A percentile compares a stretch with the other conserved stretches of the same genome.
Conservation (phyloP, 2,329 filamentous ascomycete species). For the Rhynchosporium agropyri region DNA sequence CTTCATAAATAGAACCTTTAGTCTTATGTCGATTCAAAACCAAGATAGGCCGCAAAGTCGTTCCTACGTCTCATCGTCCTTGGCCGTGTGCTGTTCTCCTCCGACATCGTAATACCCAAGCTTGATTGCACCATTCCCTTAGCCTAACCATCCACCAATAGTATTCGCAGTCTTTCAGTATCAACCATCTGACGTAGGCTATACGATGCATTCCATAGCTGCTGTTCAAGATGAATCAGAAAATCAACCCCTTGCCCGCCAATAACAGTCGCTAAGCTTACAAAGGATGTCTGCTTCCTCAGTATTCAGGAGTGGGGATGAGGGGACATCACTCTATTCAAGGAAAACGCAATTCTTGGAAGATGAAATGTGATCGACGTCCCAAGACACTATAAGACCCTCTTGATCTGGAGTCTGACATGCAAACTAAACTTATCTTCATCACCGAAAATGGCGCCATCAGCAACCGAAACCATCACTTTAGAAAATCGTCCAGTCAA, state of each 20-base stretch:
- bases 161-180: constrained; percentile 7
- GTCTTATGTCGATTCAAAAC: neutral
- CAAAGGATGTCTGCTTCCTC: constrained; percentile 19
- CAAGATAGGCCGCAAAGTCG: neutral
- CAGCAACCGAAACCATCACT: constrained; percentile 37
- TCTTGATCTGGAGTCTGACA: neutral
- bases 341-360: constrained; percentile 12
- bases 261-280: constrained; percentile 12
- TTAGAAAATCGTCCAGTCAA: constrained; percentile 29
- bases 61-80: neutral
- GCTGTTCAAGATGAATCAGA: constrained; percentile 1
- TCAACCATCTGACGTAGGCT: constrained; percentile 5
- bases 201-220: neutral
- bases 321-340: constrained; percentile 13
- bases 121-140: constrained; percentile 27
- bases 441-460: constrained; percentile 37
- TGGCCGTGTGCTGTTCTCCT: neutral
- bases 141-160: constrained; percentile 22
- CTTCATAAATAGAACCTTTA: neutral
- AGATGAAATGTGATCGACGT: constrained; percentile 12
- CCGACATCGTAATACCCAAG: constrained; percentile 23
- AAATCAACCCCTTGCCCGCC: constrained; percentile 4
- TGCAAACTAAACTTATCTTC: neutral
- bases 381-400: neutral
- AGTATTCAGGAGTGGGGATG: constrained; percentile 18